These are phyloP conservation scores for Lichtheimia ornata DNA, from an alignment of 371 early-diverging fungal species.

Conservation along the genomic window DNA sequence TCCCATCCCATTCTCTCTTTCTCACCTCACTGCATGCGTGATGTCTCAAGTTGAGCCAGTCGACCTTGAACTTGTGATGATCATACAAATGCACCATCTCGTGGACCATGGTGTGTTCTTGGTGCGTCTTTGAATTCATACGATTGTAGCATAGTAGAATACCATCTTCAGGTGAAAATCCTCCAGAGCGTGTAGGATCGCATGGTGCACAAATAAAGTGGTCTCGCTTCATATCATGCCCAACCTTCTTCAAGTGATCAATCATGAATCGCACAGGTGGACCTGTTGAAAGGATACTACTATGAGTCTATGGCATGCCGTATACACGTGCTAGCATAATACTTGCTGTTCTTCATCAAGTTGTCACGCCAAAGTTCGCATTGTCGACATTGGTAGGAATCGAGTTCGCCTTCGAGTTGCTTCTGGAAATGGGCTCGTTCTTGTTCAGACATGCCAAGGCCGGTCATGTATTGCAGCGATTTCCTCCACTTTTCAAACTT, in stretches of 20 bases:
- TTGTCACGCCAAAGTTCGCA: constrained; percentile 79
- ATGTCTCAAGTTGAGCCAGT: constrained; percentile 85
- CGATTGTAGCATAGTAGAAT: constrained; percentile 87
- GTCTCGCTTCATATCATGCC: constrained; percentile 60
- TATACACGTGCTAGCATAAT: background rate
- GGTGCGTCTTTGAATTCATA: constrained; percentile 68
- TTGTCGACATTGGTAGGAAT: constrained; percentile 54
- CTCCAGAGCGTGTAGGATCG: constrained; percentile 77
- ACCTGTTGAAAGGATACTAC: constrained; percentile 42
- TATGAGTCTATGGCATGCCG: background rate
- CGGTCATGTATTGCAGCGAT: constrained; percentile 58
- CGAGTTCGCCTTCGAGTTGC: constrained; percentile 47
- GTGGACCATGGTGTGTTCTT: constrained; percentile 92
- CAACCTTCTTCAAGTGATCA: constrained; percentile 69
- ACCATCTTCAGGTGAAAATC: constrained; percentile 78
- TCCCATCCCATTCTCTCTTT: background rate
- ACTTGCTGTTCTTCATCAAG: constrained; percentile 68
- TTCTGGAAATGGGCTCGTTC: constrained; percentile 38
- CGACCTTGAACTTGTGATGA: constrained; percentile 78
- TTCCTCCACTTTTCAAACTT: constrained; percentile 61
- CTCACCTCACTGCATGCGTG: constrained; percentile 90
- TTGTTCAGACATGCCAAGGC: constrained; percentile 58
- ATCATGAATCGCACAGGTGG: constrained; percentile 88
- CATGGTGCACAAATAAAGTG: constrained; percentile 83
- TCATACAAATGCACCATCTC: constrained; percentile 97